Conservation (phyloP, 2,329 filamentous ascomycete genomes). For the Akanthomyces muscarius region DNA sequence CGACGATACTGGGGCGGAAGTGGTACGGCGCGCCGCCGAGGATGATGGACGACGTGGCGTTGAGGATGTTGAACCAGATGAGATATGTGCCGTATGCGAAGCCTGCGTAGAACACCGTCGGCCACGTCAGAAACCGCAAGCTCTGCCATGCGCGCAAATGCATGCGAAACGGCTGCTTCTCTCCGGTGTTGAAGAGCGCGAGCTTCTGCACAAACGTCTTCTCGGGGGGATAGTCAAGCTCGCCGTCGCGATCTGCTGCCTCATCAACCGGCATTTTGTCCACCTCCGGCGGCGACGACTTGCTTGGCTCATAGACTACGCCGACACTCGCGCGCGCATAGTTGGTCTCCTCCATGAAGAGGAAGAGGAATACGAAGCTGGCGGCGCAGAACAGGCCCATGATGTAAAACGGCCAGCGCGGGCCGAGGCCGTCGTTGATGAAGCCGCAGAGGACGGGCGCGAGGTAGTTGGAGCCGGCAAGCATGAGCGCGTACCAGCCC, state of each 20-base stretch:
- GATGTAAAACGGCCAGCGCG: conserved; percentile 42
- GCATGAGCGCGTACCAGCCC: conserved; percentile 38
- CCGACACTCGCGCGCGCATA: conserved; percentile 37
- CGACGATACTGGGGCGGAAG: conserved; percentile 37
- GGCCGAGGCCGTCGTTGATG: conserved; percentile 39
- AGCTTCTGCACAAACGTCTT: conserved; percentile 43
- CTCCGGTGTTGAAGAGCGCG: conserved; percentile 24
- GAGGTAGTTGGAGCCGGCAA: conserved; percentile 39
- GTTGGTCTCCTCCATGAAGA: conserved; percentile 58
- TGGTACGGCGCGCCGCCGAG: conserved; percentile 35
- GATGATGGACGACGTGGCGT: conserved; percentile 40
- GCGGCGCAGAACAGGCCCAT: conserved; percentile 36
- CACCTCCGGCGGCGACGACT: background rate
- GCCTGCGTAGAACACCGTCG: conserved; percentile 39
- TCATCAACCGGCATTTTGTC: background rate
- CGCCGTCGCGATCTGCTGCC: background rate
- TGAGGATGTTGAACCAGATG: conserved; percentile 42
- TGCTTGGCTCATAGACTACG: conserved; percentile 7
- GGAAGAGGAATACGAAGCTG: conserved; percentile 40
- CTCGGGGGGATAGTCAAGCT: conserved; percentile 21
- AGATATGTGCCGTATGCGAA: conserved; percentile 41
- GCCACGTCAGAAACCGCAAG: conserved; percentile 37
- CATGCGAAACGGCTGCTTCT: conserved; percentile 36
- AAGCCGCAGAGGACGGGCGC: conserved; percentile 43
- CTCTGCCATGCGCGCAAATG: conserved; percentile 34